Evolutionary conservation across 495 filamentous ascomycete species (phyloP), one percentile per base, ranked within the genome.

Genomic region (Podospora bellae-mahoneyi): DNA sequence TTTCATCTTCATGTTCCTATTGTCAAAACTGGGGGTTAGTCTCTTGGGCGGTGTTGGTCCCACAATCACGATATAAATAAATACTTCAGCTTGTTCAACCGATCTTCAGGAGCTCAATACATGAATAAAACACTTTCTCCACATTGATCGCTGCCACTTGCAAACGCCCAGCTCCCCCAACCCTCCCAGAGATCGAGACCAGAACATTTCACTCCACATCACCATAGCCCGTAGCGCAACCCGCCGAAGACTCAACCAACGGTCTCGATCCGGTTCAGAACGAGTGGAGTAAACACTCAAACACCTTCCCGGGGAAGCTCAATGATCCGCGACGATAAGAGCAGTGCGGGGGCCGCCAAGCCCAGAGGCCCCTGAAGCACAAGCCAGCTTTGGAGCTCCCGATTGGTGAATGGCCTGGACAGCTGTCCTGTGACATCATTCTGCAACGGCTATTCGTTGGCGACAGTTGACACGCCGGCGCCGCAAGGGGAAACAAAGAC

Each of bases 351-450:
- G 39, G 2, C 15, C 0, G 39, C 39, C 39, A 48, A 48, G 39
- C 39, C 39, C 15, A 1, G 39, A 48, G 15, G 39, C 18, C 39
- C 39, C 39, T 48, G 39, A 48, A 48, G 39, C 59, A 66, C 34
- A 28, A 20, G 56, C n/a, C 26, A 44, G 30, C 13, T 61, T 48
- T 7, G 23, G 2, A 15, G 64, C 30, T 5, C 0, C 55, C 66
- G 58, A 68, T 71, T 71, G 69, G 66, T 4, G 34, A 20, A 26
- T 1, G 16, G 5, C 9, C 5, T 4, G 58, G 30, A 5, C 54
- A 56, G 30, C 19, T 72, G 66, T 66, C 72, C 72, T 76, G 72
- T 76, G 74, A 74, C 72, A 76, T 74, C 72, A 74, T 68, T 2
- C 26, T 19, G 32, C 61, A 62, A 71, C 59, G 69, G 34, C 39